phyloP scores from a whole-genome alignment of 2,329 filamentous ascomycete genomes.

The Botryotinia narcissicola region DNA sequence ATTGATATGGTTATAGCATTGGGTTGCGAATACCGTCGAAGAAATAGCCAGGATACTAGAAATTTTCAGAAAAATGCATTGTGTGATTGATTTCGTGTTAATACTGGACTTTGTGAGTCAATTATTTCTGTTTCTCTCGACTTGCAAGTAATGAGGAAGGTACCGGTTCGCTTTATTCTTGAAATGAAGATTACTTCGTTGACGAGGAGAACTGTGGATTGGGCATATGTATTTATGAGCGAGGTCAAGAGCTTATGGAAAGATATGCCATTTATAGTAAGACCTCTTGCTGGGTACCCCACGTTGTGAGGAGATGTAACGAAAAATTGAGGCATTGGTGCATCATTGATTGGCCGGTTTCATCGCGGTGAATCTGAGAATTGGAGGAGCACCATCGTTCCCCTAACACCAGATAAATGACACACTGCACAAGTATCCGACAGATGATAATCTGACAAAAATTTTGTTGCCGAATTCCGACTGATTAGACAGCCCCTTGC shows the following conservation, averaged over 20 bases:
- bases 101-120: neutral
- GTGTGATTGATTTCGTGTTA: neutral
- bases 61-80: neutral
- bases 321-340: neutral
- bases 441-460: neutral
- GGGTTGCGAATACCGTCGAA: neutral
- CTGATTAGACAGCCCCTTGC: neutral
- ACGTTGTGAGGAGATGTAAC: neutral
- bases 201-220: neutral
- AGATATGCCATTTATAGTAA: neutral
- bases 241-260: neutral
- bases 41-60: neutral
- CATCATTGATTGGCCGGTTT: too few species aligned
- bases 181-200: neutral
- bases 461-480: neutral
- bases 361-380: neutral
- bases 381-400: too few species aligned
- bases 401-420: too few species aligned
- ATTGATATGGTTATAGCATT: neutral
- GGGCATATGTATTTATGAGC: too few species aligned
- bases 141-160: neutral
- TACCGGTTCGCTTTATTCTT: neutral
- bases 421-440: neutral
- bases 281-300: neutral
- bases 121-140: neutral